Evolutionary conservation across 208 protist genomes (phyloP).

Genomic region (Acanthamoeba rhysodes): DNA sequence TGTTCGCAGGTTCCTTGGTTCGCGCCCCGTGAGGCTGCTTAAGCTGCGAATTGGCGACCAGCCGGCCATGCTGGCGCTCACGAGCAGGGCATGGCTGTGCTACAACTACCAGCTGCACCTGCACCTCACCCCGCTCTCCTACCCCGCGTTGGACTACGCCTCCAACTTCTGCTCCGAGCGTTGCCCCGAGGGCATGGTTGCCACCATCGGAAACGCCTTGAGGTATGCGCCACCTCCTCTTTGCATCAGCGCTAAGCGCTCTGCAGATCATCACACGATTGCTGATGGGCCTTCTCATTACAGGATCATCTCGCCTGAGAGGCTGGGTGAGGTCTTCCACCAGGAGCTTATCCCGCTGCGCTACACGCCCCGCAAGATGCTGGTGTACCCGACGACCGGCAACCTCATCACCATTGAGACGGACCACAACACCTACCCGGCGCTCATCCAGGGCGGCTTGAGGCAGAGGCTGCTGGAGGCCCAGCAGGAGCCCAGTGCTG

Average conservation of each 20-base stretch:
- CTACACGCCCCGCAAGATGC: constrained; percentile 92
- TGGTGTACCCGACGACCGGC: constrained; percentile 86
- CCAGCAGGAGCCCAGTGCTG: constrained; percentile 38
- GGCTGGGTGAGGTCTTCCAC: constrained; percentile 91
- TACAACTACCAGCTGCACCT: constrained; percentile 86
- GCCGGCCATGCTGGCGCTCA: constrained; percentile 93
- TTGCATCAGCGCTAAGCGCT: not conserved
- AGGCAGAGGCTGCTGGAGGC: constrained; percentile 32
- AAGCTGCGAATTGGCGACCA: constrained; percentile 76
- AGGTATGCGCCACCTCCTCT: constrained; percentile 37
- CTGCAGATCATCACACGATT: not conserved
- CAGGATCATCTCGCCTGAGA: constrained; percentile 87
- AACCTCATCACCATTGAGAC: constrained; percentile 91
- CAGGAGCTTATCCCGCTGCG: constrained; percentile 86
- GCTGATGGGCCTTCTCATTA: not conserved
- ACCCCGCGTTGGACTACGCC: constrained; percentile 90
- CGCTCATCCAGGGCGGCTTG: constrained; percentile 38
- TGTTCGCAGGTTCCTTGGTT: constrained; percentile 83
- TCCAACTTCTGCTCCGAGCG: constrained; percentile 91
- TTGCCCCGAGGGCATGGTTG: constrained; percentile 92
- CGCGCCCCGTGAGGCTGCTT: constrained; percentile 82
- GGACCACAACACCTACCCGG: constrained; percentile 89
- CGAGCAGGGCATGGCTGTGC: constrained; percentile 91
- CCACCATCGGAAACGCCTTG: constrained; percentile 87
- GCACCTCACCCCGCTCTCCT: constrained; percentile 91